Evolutionary conservation across 2,329 filamentous ascomycete genomes (phyloP).

Genomic region (Clonostachys byssicola): DNA sequence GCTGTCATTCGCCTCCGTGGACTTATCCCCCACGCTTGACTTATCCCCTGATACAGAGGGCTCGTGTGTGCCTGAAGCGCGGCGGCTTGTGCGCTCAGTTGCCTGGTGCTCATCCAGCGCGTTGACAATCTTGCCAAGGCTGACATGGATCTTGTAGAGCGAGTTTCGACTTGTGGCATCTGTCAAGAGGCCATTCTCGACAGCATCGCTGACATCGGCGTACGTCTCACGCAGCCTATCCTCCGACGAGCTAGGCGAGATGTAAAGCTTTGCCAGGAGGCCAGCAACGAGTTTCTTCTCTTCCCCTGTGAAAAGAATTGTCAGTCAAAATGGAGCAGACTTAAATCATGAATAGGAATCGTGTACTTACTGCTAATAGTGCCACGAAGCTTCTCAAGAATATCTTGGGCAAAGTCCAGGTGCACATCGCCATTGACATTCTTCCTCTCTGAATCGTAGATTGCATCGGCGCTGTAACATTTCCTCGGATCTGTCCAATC

Average conservation of each 20-base stretch:
- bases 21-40: constrained; percentile 32
- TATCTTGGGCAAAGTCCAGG: constrained; percentile 70
- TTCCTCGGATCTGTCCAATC: constrained; percentile 96
- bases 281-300: constrained; percentile 79
- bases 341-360: not conserved
- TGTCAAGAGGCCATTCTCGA: constrained; percentile 55
- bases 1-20: constrained; percentile 25
- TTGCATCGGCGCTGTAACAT: constrained; percentile 48
- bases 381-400: constrained; percentile 69
- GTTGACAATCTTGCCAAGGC: constrained; percentile 64
- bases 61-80: constrained; percentile 27
- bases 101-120: constrained; percentile 41
- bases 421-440: constrained; percentile 74
- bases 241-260: constrained; percentile 63
- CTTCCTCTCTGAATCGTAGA: constrained; percentile 56
- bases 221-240: constrained; percentile 55
- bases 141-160: constrained; percentile 65
- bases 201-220: constrained; percentile 53
- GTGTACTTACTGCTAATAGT: constrained; percentile 59
- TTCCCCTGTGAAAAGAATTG: constrained; percentile 51
- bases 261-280: constrained; percentile 77
- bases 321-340: constrained; percentile 15
- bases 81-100: constrained; percentile 34
- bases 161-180: constrained; percentile 61
- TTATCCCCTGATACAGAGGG: constrained; percentile 20